Evolutionary conservation across 768 basidiomycete species (phyloP).

Genomic region (Leccinum variicolor): DNA sequence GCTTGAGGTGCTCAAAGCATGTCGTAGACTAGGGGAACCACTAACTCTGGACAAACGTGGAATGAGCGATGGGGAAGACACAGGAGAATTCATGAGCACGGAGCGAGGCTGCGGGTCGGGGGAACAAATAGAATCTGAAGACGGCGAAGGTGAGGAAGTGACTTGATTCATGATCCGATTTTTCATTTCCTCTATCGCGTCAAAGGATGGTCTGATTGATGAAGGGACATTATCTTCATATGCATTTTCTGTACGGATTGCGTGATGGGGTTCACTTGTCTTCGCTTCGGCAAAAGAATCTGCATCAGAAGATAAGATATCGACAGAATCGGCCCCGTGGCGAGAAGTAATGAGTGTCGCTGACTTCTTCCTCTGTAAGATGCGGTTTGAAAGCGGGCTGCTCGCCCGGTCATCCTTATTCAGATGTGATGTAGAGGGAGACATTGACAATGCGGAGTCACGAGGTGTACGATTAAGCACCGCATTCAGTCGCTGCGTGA

Average conservation of each 20-base stretch:
- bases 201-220: slow-evolving; percentile 35
- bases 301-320: neutral
- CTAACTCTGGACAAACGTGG: slow-evolving; percentile 24
- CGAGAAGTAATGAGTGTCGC: slow-evolving; percentile 7
- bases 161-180: slow-evolving; percentile 44
- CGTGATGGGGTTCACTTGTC: slow-evolving; percentile 8
- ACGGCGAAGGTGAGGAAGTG: slow-evolving; percentile 22
- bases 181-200: slow-evolving; percentile 65
- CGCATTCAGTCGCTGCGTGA: slow-evolving; percentile 42
- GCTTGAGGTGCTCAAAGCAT: slow-evolving; percentile 28
- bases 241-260: slow-evolving; percentile 9
- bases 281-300: slow-evolving; percentile 12
- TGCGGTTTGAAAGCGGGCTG: slow-evolving; percentile 29
- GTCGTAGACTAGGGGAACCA: slow-evolving; percentile 28
- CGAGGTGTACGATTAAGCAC: slow-evolving; percentile 35
- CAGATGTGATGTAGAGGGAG: slow-evolving; percentile 18
- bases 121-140: slow-evolving; percentile 16
- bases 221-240: slow-evolving; percentile 8
- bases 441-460: slow-evolving; percentile 27
- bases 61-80: slow-evolving; percentile 24
- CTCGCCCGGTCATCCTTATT: slow-evolving; percentile 19
- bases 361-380: slow-evolving; percentile 18
- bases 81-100: slow-evolving; percentile 4
- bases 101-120: slow-evolving; percentile 13
- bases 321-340: slow-evolving; percentile 1